phyloP scores from a whole-genome alignment of 169 alveolate genomes.

The Cystoisospora suis region DNA sequence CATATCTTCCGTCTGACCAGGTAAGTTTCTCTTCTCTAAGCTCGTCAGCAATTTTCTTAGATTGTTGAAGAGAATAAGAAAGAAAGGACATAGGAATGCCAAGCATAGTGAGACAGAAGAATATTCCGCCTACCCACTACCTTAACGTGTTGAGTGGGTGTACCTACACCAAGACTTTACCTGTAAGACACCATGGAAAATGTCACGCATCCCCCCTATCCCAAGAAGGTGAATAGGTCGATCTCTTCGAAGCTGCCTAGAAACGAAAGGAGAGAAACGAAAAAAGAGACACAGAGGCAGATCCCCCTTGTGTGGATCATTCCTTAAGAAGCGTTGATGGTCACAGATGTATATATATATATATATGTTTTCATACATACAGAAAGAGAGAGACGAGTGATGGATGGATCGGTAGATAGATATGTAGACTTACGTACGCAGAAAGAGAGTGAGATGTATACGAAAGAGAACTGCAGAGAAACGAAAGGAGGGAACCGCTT shows the following conservation, averaged over 20 bases:
- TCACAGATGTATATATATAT: neutral
- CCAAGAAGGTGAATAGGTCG: conserved; percentile 47
- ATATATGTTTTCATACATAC: neutral
- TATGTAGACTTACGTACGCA: neutral
- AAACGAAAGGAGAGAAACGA: neutral
- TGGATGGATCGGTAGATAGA: neutral
- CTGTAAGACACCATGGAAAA: conserved; percentile 39
- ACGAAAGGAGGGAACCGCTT: too few species aligned
- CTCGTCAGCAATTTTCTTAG: too few species aligned
- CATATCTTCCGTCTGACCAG: too few species aligned
- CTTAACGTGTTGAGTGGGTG: neutral
- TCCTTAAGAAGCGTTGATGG: neutral
- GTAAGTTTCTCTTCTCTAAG: too few species aligned
- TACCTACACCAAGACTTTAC: neutral
- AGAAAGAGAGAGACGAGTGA: neutral
- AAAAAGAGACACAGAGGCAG: neutral
- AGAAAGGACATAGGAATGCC: too few species aligned
- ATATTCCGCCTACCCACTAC: too few species aligned
- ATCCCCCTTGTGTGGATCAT: neutral
- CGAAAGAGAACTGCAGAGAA: neutral
- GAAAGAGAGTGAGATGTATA: neutral
- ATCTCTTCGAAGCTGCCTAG: conserved; percentile 17
- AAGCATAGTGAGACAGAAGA: too few species aligned
- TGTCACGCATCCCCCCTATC: conserved; percentile 36
- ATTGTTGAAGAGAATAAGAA: too few species aligned